A percentile compares a stretch with the other conserved stretches of the same genome.
Conservation (phyloP, 176 grass and related monocot genomes). For the Carex kokanica region DNA sequence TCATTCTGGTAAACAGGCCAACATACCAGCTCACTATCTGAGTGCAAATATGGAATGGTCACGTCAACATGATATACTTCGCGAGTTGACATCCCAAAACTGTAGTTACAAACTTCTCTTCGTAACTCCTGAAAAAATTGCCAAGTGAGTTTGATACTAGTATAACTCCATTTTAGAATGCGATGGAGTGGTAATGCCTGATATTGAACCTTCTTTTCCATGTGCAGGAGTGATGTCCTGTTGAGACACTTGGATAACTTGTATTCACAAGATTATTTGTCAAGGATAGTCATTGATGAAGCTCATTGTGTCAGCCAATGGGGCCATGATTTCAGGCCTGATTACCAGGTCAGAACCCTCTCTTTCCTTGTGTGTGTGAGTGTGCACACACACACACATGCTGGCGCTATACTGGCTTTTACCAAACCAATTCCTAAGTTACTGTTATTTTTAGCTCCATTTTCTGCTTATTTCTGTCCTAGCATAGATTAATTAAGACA, state of each 20-base stretch:
- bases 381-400: background rate
- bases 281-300: constrained; percentile 99
- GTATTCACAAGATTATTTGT: constrained; percentile 54
- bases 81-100: constrained; percentile 39
- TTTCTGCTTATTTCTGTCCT: constrained; percentile 5
- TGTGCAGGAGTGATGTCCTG: constrained; percentile 64
- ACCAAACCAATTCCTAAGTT: background rate
- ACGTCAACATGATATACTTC: constrained; percentile 77
- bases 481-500: background rate
- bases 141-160: constrained; percentile 55
- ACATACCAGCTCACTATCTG: constrained; percentile 87
- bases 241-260: constrained; percentile 53
- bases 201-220: constrained; percentile 18
- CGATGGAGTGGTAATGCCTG: background rate
- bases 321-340: constrained; percentile 97
- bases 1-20: constrained; percentile 46
- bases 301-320: constrained; percentile 98
- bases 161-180: background rate
- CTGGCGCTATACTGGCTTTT: background rate
- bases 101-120: constrained; percentile 86
- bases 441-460: background rate
- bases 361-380: background rate
- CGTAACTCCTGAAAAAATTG: constrained; percentile 98
- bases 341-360: constrained; percentile 64
- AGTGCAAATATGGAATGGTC: constrained; percentile 77